Evolutionary conservation across 768 basidiomycete genomes (phyloP).

Genomic region (Hypsizygus marmoreus): DNA sequence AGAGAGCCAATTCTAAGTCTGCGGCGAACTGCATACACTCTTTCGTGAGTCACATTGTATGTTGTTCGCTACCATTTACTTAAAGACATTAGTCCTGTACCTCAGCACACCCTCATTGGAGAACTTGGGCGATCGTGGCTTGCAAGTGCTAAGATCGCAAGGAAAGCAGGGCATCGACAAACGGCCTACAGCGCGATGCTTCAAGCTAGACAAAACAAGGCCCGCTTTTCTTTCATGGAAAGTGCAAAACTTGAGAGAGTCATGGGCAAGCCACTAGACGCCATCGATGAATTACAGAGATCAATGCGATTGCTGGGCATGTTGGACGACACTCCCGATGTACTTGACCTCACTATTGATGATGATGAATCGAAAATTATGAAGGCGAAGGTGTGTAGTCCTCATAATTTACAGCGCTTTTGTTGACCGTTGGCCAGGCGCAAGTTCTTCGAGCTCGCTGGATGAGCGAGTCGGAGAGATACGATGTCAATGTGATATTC

Average conservation of each 20-base stretch:
- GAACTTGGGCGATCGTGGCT: conserved; percentile 90
- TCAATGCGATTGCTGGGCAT: conserved; percentile 59
- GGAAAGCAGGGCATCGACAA: conserved; percentile 94
- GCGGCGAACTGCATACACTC: conserved; percentile 79
- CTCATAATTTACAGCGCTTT: neutral
- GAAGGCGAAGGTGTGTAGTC: conserved; percentile 76
- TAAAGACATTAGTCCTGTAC: conserved; percentile 28
- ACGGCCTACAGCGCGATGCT: conserved; percentile 95
- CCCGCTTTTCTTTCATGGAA: conserved; percentile 82
- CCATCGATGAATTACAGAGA: conserved; percentile 84
- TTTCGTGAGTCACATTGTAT: conserved; percentile 50
- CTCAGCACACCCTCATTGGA: conserved; percentile 40
- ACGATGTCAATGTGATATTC: conserved; percentile 63
- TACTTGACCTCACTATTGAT: conserved; percentile 62
- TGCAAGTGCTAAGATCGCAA: conserved; percentile 90
- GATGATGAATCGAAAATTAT: conserved; percentile 50
- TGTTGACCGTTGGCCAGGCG: conserved; percentile 47
- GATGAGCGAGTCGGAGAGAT: conserved; percentile 90
- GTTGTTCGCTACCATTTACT: conserved; percentile 2
- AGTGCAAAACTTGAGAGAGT: conserved; percentile 85
- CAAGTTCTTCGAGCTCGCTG: conserved; percentile 84
- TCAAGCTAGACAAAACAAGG: conserved; percentile 77
- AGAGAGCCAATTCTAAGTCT: conserved; percentile 90
- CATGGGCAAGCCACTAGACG: conserved; percentile 78
- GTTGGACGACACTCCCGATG: conserved; percentile 39